Conservation (phyloP, 129 eudicot species). For the Centrapalus pauciflorus region DNA sequence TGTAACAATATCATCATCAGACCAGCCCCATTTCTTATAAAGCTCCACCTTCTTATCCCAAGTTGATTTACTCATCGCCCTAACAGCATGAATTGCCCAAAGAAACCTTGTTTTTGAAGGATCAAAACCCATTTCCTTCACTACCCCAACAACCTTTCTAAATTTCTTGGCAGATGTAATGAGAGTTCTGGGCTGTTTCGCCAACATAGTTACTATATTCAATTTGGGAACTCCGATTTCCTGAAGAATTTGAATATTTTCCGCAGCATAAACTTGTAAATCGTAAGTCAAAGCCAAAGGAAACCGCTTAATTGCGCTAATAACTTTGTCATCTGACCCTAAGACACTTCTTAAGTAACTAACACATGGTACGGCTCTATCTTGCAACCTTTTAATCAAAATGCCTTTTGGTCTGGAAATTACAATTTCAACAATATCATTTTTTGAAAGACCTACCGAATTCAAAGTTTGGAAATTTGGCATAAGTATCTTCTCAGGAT, state of each 20-base stretch:
- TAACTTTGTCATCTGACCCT: background rate
- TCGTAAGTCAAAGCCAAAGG: background rate
- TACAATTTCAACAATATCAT: background rate
- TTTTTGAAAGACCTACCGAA: background rate
- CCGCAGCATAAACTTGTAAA: background rate
- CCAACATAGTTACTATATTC: background rate
- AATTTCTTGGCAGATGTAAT: background rate
- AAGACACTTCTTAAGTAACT: background rate
- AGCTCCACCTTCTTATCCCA: background rate
- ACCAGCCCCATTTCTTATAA: constrained; percentile 24
- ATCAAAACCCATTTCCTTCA: constrained; percentile 7
- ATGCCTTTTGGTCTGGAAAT: background rate
- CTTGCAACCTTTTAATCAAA: background rate
- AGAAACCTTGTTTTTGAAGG: background rate
- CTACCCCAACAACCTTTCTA: background rate
- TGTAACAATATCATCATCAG: background rate
- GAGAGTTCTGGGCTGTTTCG: background rate
- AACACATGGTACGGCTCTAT: constrained; percentile 5
- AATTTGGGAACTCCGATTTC: background rate
- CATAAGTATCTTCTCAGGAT: constrained; percentile 24
- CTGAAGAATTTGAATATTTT: background rate
- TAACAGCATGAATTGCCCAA: background rate
- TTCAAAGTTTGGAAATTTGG: constrained; percentile 23
- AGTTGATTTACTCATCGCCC: constrained; percentile 5
- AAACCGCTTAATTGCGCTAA: background rate